Evolutionary conservation across 1,139 yeast genomes (phyloP).

Genomic region (Lodderomyces elongisporus): DNA sequence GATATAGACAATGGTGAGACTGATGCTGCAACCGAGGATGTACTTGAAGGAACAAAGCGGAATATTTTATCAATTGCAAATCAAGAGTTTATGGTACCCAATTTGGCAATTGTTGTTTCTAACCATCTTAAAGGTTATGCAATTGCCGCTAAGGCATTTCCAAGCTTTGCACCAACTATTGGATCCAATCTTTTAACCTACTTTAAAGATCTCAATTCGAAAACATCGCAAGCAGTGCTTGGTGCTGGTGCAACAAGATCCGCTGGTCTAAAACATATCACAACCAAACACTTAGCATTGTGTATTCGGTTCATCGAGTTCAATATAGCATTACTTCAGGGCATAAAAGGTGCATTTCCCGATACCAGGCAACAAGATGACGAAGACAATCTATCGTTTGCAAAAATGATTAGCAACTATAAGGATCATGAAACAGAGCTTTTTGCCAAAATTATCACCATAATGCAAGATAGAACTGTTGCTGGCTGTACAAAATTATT

Average conservation of each 20-base stretch:
- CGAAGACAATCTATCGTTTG: slow-evolving; percentile 22
- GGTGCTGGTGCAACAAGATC: slow-evolving; percentile 77
- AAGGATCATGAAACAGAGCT: slow-evolving; percentile 63
- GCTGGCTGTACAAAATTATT: slow-evolving; percentile 44
- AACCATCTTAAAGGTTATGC: slow-evolving; percentile 43
- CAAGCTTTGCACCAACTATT: slow-evolving; percentile 30
- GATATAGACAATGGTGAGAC: background rate
- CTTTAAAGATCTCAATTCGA: slow-evolving; percentile 49
- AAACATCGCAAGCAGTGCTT: slow-evolving; percentile 57
- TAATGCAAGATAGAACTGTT: slow-evolving; percentile 63
- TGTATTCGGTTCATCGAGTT: slow-evolving; percentile 56
- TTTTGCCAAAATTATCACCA: slow-evolving; percentile 59
- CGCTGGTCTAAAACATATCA: slow-evolving; percentile 70
- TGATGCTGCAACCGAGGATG: slow-evolving; percentile 20
- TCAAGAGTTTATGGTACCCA: slow-evolving; percentile 41
- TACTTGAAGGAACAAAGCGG: slow-evolving; percentile 22
- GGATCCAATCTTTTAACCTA: slow-evolving; percentile 46
- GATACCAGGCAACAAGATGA: slow-evolving; percentile 8
- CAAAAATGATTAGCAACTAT: slow-evolving; percentile 30
- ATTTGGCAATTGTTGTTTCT: slow-evolving; percentile 31
- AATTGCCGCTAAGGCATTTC: slow-evolving; percentile 45
- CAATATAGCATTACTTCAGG: slow-evolving; percentile 24
- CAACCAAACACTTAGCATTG: slow-evolving; percentile 65
- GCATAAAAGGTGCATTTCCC: slow-evolving; percentile 14
- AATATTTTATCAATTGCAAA: background rate